Evolutionary conservation across 108 stramenopile species (phyloP), one percentile per base, ranked within the genome.

Genomic region (Parietichytrium sp.): DNA sequence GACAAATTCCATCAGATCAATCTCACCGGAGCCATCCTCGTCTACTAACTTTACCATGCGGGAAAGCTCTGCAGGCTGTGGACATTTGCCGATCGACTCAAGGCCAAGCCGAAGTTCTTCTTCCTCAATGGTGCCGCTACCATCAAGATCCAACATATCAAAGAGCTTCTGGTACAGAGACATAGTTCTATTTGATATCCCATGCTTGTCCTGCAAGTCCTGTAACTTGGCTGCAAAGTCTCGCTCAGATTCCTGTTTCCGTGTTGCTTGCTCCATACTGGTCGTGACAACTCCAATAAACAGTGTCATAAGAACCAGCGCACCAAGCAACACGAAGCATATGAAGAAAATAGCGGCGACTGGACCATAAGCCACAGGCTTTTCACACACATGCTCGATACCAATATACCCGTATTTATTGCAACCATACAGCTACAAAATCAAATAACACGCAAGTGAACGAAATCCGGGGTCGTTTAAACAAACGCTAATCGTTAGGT

Each of bases 271-370:
- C 23, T 86, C 86, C 86, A 86, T 84, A 23, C 50, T 52, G 27
- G 86, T 86, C 30, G 83, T 84, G 42, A 86, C 86, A 4, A 86
- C 86, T 33, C 86, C 86, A 47, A 86, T 86, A 54, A 86, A 86
- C 7, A 86, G 47, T 15, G 86, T 86, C 47, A 86, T 80, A 20
- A 86, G 81, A 0, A 86, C 86, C 18, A 86, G 84, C 29, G 85
- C 83, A n/a, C 83, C 85, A 3, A 88, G 16, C 7, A 85, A 42
- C 2, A 72, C 36, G 51, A 87, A 83, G 29, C 42, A n/a, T 2
- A 85, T 51, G 16, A 51, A 87, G 52, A 48, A 87, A 12, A 83
- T n/a, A n/a, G 82, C 48, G 15, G 86, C 78, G 33, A 84, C 48
- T 25, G 53, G 23, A 26, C 49, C 13, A 29, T 20, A 52, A 4